These are phyloP conservation scores for Neonectria faginata DNA, from an alignment of 2,329 filamentous ascomycete species.

Conservation along the genomic window DNA sequence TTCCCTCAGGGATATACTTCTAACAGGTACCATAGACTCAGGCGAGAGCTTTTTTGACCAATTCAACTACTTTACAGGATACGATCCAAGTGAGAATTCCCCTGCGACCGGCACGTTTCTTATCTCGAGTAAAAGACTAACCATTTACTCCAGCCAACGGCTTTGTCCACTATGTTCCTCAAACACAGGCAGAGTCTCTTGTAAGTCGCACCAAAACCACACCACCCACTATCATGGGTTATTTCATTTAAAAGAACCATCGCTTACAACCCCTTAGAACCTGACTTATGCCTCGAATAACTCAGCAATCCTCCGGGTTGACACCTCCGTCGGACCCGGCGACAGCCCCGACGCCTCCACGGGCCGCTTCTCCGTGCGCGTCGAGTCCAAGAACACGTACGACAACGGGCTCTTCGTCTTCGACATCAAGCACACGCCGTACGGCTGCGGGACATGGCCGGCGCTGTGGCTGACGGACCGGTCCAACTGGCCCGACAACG, in stretches of 20 bases:
- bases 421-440: conserved; percentile 72
- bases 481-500: conserved; percentile 70
- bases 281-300: conserved; percentile 68
- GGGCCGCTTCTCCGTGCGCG: conserved; percentile 72
- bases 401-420: conserved; percentile 75
- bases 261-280: conserved; percentile 57
- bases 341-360: conserved; percentile 64
- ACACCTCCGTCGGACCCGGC: conserved; percentile 65
- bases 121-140: conserved; percentile 21
- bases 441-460: conserved; percentile 73
- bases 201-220: conserved; percentile 48
- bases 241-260: not conserved
- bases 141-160: conserved; percentile 52
- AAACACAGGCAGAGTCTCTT: conserved; percentile 53
- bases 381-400: conserved; percentile 71
- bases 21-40: conserved; percentile 53
- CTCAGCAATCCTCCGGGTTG: conserved; percentile 69
- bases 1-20: not conserved
- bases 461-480: conserved; percentile 74
- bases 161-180: conserved; percentile 66
- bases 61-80: conserved; percentile 64
- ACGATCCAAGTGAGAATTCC: conserved; percentile 57
- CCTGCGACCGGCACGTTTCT: not conserved
- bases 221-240: not conserved
- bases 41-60: conserved; percentile 65